Base-by-base conservation (phyloP, 108 stramenopile genomes). In the Mediolabrus comicus region DNA sequence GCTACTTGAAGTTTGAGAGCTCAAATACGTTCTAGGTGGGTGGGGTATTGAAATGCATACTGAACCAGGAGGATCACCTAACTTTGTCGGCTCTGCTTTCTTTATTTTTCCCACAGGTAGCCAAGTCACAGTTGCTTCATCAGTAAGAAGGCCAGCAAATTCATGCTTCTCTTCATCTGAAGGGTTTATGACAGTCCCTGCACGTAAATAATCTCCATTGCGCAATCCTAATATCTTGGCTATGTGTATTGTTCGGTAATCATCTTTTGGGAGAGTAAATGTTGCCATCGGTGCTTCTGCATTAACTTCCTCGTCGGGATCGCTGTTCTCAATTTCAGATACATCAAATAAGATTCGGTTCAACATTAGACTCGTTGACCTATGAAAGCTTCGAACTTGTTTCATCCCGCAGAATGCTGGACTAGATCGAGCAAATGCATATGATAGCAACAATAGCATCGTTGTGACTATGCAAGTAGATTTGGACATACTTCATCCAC, bases 181-280 rank as follows among this genome's bases (percentile, higher is more conserved):
- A 27, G 54, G n/a, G 51, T 59, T 31, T n/a, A 67, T 39, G 1
- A 94, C 90, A 24, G 87, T 62, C 14, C 92, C 92, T 8, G 88
- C 92, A 11, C 92, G 86, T 8, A 94, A 33, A 2, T 71, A 67
- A 32, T 94, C 88, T 25, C 90, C 90, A 79, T 91, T 89, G 13
- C 70, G 38, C 16, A 91, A 51, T 12, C 86, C 76, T 41, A 94
- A 62, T 36, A 88, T 83, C 65, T 88, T 91, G 28, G 92, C 88
- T 11, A 89, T 88, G 65, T 94, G 92, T 19, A 94, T 64, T 22
- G 92, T 94, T 34, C 92, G 77, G 65, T 88, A 94, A 64, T 94
- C 92, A 34, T 88, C 81, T 53, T 83, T 87, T 6, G 83, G 62
- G 22, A 93, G 49, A 17, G 75, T 80, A 7, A 90, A 79, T 38